Evolutionary conservation across 257 asterid genomes (phyloP), one percentile per base, ranked within the genome.

Genomic region (Apocynum venetum): DNA sequence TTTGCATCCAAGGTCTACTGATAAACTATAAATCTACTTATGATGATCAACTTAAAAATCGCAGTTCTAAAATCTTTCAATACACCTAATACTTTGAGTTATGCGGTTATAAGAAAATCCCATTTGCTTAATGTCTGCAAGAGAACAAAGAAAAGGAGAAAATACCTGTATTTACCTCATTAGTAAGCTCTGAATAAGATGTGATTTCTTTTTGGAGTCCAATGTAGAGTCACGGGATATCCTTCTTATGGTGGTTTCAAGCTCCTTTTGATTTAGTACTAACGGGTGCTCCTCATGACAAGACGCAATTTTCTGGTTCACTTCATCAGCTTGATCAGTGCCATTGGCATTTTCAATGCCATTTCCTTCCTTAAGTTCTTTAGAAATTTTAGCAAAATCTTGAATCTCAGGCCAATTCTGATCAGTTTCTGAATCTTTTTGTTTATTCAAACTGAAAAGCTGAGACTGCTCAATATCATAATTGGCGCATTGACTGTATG

Each of bases 151-250:
- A 67, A 57, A 82, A 68, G 75, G 71, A 63, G 8, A 35, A 48
- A 49, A 63, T 46, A 41, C 41, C 36, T 35, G 36, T 41, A 69
- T 31, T 87, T 83, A 91, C 97, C 98, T 93, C 92, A 84, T 87
- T 72, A 87, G 83, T 80, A 93, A 79, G 89, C 87, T 90, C 87
- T 91, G 97, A 69, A 89, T 86, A 57, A 93, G 76, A 72, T 83
- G 79, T 19, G 96, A 83, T 80, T 93, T 91, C 81, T 86, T 83
- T 72, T 79, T 83, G 76, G 83, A 66, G 83, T 88, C 96, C 83
- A 93, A 79, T 82, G 84, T 82, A 51, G 91, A 78, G 81, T 93
- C 97, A 76, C 92, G 85, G 46, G 96, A 91, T 61, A 93, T 91
- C 87, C 91, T 88, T 89, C 87, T 85, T 81, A 91, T 86, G 57